Conservation (phyloP, 192 early-diverging fungal species). For the Linnemannia exigua region DNA sequence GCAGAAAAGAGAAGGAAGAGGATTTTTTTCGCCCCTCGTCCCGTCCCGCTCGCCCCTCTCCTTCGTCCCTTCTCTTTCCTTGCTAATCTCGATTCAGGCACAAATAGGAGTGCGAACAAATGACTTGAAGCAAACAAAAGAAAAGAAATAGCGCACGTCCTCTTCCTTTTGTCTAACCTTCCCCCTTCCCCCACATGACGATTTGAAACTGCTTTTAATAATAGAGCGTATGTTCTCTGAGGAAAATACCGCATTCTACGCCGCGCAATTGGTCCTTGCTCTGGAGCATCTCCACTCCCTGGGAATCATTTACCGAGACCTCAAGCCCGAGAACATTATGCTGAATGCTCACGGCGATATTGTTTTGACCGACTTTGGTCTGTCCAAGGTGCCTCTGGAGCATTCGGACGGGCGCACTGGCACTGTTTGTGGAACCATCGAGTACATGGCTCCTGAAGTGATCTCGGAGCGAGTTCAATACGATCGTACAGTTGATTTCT, state of each 20-base stretch:
- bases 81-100: background rate
- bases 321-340: conserved; percentile 83
- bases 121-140: background rate
- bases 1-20: background rate
- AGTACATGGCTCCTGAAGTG: conserved; percentile 86
- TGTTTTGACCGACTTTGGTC: conserved; percentile 94
- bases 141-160: conserved; percentile 28
- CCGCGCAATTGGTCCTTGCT: conserved; percentile 88
- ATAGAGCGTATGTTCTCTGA: conserved; percentile 79
- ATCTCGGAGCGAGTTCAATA: conserved; percentile 71
- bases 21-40: background rate
- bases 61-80: background rate
- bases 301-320: conserved; percentile 92
- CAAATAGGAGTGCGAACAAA: background rate
- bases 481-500: conserved; percentile 89
- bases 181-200: background rate
- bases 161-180: conserved; percentile 12
- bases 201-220: background rate
- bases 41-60: background rate
- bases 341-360: conserved; percentile 84
- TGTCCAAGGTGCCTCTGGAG: conserved; percentile 81
- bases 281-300: conserved; percentile 89
- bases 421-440: conserved; percentile 84
- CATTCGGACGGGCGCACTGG: conserved; percentile 65
- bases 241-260: conserved; percentile 88